These are phyloP conservation scores for Schwanniomyces vanrijiae DNA, from an alignment of 805 yeast species.

Conservation along the genomic window DNA sequence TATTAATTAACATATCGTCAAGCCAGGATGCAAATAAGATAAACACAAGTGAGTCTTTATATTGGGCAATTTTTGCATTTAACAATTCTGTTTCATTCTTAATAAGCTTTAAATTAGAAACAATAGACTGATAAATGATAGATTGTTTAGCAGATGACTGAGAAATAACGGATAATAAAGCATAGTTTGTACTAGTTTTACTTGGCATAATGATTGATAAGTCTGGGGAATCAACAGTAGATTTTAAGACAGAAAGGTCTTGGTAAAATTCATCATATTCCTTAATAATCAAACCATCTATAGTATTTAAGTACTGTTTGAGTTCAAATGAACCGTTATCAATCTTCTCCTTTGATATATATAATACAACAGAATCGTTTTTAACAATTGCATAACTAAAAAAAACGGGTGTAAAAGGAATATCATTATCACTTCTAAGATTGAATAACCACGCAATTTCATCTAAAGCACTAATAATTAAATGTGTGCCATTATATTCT, in stretches of 20 bases:
- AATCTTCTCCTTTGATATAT: slow-evolving; percentile 50
- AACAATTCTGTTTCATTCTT: slow-evolving; percentile 72
- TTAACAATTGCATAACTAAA: slow-evolving; percentile 57
- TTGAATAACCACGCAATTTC: slow-evolving; percentile 92
- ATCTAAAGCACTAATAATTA: slow-evolving; percentile 74
- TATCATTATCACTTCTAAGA: slow-evolving; percentile 72
- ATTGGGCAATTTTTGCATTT: slow-evolving; percentile 75
- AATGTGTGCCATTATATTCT: slow-evolving; percentile 20
- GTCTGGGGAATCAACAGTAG: slow-evolving; percentile 13
- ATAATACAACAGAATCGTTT: slow-evolving; percentile 43
- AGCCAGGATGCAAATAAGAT: slow-evolving; percentile 82
- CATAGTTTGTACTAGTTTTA: slow-evolving; percentile 29
- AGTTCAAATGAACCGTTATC: slow-evolving; percentile 26
- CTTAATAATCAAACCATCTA: slow-evolving; percentile 37
- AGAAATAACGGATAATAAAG: slow-evolving; percentile 30
- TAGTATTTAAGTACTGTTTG: slow-evolving; percentile 21
- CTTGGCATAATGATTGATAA: slow-evolving; percentile 31
- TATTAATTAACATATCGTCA: slow-evolving; percentile 50
- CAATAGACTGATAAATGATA: slow-evolving; percentile 27
- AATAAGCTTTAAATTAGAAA: slow-evolving; percentile 60
- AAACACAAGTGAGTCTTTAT: slow-evolving; percentile 79
- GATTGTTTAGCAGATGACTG: slow-evolving; percentile 22
- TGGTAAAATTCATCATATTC: slow-evolving; percentile 60
- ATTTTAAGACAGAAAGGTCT: slow-evolving; percentile 40
- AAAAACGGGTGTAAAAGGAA: slow-evolving; percentile 85